Percentiles rank a stretch among this genome's conserved stretches.
These are phyloP conservation scores for Jackrogersella minutella DNA, from an alignment of 495 filamentous ascomycete genomes.

Conservation along the genomic window DNA sequence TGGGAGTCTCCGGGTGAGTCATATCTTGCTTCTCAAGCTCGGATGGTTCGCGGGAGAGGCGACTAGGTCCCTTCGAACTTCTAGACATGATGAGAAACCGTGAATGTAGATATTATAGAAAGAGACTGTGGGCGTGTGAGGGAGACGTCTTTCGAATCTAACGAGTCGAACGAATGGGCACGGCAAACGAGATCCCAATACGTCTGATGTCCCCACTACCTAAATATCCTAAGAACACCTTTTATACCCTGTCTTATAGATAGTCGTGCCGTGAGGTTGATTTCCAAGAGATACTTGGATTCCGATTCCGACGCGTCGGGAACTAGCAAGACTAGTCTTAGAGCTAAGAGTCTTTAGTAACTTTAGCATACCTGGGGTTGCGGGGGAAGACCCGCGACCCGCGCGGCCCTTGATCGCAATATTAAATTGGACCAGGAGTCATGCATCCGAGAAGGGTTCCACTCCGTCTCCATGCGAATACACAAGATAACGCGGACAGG, in stretches of 20 bases:
- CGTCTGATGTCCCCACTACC: not conserved
- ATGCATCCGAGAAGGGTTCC: slow-evolving; percentile 9
- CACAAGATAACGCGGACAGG: too few species aligned
- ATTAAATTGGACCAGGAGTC: slow-evolving; percentile 42
- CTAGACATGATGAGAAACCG: not conserved
- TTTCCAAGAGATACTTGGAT: not conserved
- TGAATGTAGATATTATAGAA: too few species aligned
- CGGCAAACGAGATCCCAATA: not conserved
- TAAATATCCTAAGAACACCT: not conserved
- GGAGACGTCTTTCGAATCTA: not conserved
- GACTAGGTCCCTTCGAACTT: not conserved
- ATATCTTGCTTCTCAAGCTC: slow-evolving; percentile 2
- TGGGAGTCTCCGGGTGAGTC: not conserved
- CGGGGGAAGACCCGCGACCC: not conserved
- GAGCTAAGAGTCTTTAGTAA: not conserved
- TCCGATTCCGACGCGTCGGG: not conserved
- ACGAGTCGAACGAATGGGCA: not conserved
- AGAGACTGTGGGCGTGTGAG: too few species aligned
- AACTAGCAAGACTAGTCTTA: not conserved
- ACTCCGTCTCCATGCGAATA: not conserved
- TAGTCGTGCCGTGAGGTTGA: not conserved
- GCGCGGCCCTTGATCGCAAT: slow-evolving; percentile 20
- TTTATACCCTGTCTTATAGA: not conserved
- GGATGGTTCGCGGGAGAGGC: not conserved
- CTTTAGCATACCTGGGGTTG: slow-evolving; percentile 10